A percentile compares a stretch with the other conserved stretches of the same genome.
Conservation (phyloP, 2,329 filamentous ascomycete species). For the Talaromyces pinophilus region DNA sequence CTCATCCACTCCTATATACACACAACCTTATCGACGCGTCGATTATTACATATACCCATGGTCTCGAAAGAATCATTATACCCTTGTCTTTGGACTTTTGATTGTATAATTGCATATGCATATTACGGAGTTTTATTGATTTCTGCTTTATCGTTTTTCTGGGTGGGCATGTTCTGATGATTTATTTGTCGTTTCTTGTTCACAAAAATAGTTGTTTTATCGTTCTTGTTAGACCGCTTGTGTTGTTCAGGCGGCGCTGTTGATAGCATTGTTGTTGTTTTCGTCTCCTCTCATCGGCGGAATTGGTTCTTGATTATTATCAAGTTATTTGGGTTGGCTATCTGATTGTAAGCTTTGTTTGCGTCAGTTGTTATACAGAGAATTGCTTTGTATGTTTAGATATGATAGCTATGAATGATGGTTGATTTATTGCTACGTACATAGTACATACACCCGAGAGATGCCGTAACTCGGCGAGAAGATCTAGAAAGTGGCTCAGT, state of each 20-base stretch:
- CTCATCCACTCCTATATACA: not conserved
- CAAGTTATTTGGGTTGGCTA: slow-evolving; percentile 8
- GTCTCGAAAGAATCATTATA: slow-evolving; percentile 21
- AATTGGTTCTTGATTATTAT: slow-evolving; percentile 9
- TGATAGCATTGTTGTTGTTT: not conserved
- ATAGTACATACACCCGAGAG: not conserved
- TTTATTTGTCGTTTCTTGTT: slow-evolving; percentile 1
- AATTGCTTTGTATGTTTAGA: slow-evolving; percentile 24
- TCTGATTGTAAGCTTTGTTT: slow-evolving; percentile 13
- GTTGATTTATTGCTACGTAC: slow-evolving; percentile 24
- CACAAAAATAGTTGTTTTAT: slow-evolving; percentile 6
- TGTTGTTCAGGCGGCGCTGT: slow-evolving; percentile 23
- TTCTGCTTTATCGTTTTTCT: not conserved
- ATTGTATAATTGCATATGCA: slow-evolving; percentile 25
- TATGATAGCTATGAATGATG: slow-evolving; percentile 27
- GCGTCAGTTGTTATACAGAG: slow-evolving; percentile 4
- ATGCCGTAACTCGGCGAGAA: not conserved
- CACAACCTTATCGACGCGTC: not conserved
- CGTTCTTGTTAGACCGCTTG: slow-evolving; percentile 28
- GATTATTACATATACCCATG: slow-evolving; percentile 12
- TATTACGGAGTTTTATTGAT: slow-evolving; percentile 20
- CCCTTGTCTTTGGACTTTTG: slow-evolving; percentile 19
- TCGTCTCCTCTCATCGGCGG: slow-evolving; percentile 12
- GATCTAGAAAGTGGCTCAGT: not conserved
- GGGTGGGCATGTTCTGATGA: slow-evolving; percentile 25